Conservation (phyloP, 345 rosid species). For the Salix viminalis region DNA sequence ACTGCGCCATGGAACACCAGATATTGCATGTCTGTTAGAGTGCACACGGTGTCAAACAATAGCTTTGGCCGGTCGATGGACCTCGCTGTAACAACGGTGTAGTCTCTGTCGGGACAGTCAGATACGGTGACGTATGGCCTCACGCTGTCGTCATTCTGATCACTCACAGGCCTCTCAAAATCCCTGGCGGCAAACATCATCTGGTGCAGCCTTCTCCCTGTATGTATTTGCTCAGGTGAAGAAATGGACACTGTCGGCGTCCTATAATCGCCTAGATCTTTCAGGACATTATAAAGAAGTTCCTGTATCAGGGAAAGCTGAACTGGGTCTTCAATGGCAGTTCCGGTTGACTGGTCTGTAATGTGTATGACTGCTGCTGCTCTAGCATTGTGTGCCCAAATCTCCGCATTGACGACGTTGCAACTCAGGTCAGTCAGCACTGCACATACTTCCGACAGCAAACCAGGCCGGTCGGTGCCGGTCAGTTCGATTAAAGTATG, state of each 20-base stretch:
- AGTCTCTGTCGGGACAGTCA: slow-evolving; percentile 67
- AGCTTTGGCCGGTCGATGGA: slow-evolving; percentile 80
- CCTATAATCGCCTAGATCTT: slow-evolving; percentile 51
- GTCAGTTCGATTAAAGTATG: slow-evolving; percentile 77
- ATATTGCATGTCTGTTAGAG: slow-evolving; percentile 90
- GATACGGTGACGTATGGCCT: slow-evolving; percentile 64
- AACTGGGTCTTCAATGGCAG: slow-evolving; percentile 57
- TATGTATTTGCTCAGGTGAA: slow-evolving; percentile 49
- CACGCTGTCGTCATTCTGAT: slow-evolving; percentile 29
- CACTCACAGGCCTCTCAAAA: slow-evolving; percentile 58
- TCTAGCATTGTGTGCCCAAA: slow-evolving; percentile 93
- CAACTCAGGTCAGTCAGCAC: slow-evolving; percentile 78
- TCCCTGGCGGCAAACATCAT: slow-evolving; percentile 92
- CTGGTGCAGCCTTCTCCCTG: slow-evolving; percentile 88
- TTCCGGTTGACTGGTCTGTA: slow-evolving; percentile 53
- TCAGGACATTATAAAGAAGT: slow-evolving; percentile 62
- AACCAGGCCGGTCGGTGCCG: slow-evolving; percentile 83
- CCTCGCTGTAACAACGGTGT: slow-evolving; percentile 75
- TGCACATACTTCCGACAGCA: slow-evolving; percentile 85
- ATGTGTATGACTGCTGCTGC: slow-evolving; percentile 89
- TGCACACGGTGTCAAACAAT: slow-evolving; percentile 81
- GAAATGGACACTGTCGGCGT: slow-evolving; percentile 60
- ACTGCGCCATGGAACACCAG: slow-evolving; percentile 91
- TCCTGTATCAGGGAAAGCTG: slow-evolving; percentile 61
- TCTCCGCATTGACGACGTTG: slow-evolving; percentile 80